These are phyloP conservation scores for Cryptococcus sp. DNA, from an alignment of 1,284 basidiomycete species.

Conservation along the genomic window DNA sequence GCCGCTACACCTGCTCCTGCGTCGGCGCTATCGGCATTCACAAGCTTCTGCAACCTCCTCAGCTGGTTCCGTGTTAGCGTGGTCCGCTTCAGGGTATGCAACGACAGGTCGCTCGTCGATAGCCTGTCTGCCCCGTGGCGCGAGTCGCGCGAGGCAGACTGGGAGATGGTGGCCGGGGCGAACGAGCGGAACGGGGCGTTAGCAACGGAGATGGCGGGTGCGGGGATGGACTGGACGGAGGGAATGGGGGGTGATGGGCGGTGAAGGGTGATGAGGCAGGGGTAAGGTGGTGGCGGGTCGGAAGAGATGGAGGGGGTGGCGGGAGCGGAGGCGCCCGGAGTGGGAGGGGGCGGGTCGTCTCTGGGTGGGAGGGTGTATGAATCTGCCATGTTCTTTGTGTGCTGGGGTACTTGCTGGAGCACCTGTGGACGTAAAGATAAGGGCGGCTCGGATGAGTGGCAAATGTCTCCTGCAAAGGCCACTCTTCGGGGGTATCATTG, in stretches of 20 bases:
- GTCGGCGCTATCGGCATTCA: not conserved
- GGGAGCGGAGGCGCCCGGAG: not conserved
- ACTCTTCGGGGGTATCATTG: too few species aligned
- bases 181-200: not conserved
- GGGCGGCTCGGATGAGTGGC: too few species aligned
- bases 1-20: not conserved
- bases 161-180: not conserved
- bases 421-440: too few species aligned
- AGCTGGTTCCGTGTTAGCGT: conserved; percentile 9
- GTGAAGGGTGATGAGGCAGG: not conserved
- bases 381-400: not conserved
- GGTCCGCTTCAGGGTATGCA: conserved; percentile 6
- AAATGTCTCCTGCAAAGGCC: too few species aligned
- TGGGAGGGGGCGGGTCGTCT: not conserved
- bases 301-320: not conserved
- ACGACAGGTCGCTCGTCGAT: conserved; percentile 6
- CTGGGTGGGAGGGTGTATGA: not conserved
- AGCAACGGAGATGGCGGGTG: not conserved
- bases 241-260: not conserved
- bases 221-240: not conserved
- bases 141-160: not conserved
- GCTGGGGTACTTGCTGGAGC: too few species aligned
- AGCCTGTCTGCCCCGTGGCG: not conserved
- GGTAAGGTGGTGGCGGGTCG: not conserved
- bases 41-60: conserved; percentile 1